Base-by-base conservation (phyloP, 768 basidiomycete genomes). In the Mycena galericulata region DNA sequence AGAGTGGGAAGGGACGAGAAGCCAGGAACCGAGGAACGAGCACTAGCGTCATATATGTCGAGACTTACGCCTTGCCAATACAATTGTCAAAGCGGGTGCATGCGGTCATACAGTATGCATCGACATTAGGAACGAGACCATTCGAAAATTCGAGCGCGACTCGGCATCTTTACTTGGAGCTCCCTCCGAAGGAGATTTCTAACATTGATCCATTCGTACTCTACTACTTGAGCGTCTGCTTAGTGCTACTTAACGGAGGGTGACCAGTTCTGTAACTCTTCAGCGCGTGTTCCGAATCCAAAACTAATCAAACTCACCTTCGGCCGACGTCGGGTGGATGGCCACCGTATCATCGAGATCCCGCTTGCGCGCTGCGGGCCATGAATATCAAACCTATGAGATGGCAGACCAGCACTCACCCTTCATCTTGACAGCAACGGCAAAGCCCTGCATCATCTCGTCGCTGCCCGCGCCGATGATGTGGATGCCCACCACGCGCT, bases 351-450 rank as follows among this genome's bases (percentile, higher is more conserved):
- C 88, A 74, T 96, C 96, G 55, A 97, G 79, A 74, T 97, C 92
- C 74, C 86, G 79, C 82, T 96, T 96, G 26, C 86, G 87, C 6
- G 95, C 94, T 87, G 53, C 9, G 56, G 40, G 38, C 24, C 43
- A 18, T 20, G 22, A 67, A 67, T 66, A 50, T 36, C 62, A 62
- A 8, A n/a, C 43, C 30, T 6, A 46, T 46, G 22, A 10, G 38
- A 24, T 22, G 1, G 27, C 4, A 18, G 29, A 2, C 0, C 20
- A 56, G 46, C 41, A 76, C 83, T 27, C 45, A 85, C 85, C 86
- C 70, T 93, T 93, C 97, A 99, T 97, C 85, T 98, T 99, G 73
- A 99, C 85, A 15, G 98, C 98, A n/a, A 99, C 95, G 2, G 84
- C 94, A 79, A 98, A 98, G 70, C 97, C 97, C 85, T 99, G 98